phyloP scores from a whole-genome alignment of 768 basidiomycete species.

The Podaxis rugospora region DNA sequence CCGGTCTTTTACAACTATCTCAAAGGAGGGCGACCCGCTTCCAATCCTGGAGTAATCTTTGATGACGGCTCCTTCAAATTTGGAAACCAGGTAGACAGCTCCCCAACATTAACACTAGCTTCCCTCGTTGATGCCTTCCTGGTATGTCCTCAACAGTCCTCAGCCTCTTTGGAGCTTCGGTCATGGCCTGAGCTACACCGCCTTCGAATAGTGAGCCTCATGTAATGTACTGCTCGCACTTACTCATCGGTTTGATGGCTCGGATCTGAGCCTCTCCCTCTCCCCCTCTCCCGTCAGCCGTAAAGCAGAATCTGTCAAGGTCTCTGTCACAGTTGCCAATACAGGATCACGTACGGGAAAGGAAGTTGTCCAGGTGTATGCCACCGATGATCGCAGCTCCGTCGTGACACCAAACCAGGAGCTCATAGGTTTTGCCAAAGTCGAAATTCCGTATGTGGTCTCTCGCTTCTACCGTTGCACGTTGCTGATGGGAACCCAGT shows the following conservation, averaged over 20 bases:
- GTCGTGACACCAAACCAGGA: constrained; percentile 62
- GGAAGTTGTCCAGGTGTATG: constrained; percentile 69
- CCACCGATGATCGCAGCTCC: constrained; percentile 55
- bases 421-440: constrained; percentile 60
- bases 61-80: constrained; percentile 50
- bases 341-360: constrained; percentile 52
- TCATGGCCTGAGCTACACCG: constrained; percentile 61
- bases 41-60: constrained; percentile 43
- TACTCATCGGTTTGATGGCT: constrained; percentile 25
- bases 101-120: background rate
- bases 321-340: constrained; percentile 60
- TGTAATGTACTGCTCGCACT: too few relatives aligned
- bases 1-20: constrained; percentile 70
- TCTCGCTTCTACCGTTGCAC: background rate
- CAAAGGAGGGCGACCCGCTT: constrained; percentile 51
- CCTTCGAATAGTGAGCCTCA: constrained; percentile 50
- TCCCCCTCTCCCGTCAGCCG: constrained; percentile 41
- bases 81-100: constrained; percentile 45
- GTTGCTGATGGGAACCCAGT: constrained; percentile 22
- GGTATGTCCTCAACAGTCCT: constrained; percentile 59
- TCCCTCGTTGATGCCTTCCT: background rate
- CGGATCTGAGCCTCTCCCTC: constrained; percentile 41
- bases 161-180: constrained; percentile 64
- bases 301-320: constrained; percentile 43
- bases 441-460: constrained; percentile 48